phyloP scores from a whole-genome alignment of 345 rosid genomes.

The Pistacia vera region DNA sequence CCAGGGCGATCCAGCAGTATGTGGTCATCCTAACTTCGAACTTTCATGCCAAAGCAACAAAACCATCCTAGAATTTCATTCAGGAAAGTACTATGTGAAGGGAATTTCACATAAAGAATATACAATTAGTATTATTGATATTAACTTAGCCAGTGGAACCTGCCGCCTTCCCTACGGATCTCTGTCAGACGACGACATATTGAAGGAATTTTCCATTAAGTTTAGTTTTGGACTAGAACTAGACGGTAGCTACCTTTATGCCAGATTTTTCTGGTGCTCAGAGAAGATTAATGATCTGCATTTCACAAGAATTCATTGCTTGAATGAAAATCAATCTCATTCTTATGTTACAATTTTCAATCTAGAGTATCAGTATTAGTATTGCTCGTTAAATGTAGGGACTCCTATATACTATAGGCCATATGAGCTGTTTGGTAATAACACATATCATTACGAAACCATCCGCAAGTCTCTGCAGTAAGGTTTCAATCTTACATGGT shows the following conservation, averaged over 20 bases:
- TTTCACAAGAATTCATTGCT: constrained; percentile 30
- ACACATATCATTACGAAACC: constrained; percentile 4
- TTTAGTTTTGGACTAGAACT: too few relatives aligned
- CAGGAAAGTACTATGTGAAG: too few relatives aligned
- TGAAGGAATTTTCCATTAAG: too few relatives aligned
- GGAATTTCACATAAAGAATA: neutral
- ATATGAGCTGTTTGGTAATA: too few relatives aligned
- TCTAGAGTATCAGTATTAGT: too few relatives aligned
- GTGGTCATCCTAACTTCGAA: too few relatives aligned
- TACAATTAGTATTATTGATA: constrained; percentile 29
- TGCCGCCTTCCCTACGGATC: constrained; percentile 29
- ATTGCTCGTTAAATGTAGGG: too few relatives aligned
- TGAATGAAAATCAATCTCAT: constrained; percentile 7
- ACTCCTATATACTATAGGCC: too few relatives aligned
- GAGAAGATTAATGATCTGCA: constrained; percentile 9
- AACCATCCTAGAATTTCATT: too few relatives aligned
- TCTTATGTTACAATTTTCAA: constrained; percentile 27
- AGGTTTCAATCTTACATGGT: constrained; percentile 50
- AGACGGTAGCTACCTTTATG: neutral
- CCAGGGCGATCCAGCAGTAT: too few relatives aligned
- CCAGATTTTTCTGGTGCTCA: constrained; percentile 30
- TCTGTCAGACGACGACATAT: constrained; percentile 11
- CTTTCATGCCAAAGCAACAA: too few relatives aligned
- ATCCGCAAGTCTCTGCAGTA: constrained; percentile 25
- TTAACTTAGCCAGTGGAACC: constrained; percentile 31